Evolutionary conservation across 1,139 yeast species (phyloP).

Genomic region (Lodderomyces metapsilosis): DNA sequence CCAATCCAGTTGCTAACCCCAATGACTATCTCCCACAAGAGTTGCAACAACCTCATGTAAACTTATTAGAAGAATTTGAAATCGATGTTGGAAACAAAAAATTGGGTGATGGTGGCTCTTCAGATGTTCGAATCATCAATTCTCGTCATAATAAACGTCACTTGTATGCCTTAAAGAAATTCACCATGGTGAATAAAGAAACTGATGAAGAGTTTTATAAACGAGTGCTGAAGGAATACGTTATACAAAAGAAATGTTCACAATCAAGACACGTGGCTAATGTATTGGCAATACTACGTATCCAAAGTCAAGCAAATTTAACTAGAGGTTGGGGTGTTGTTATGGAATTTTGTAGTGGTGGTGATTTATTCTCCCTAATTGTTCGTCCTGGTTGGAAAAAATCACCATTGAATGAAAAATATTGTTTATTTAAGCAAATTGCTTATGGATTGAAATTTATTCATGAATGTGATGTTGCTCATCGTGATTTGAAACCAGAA

Average conservation of each 20-base stretch:
- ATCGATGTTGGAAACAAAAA: conserved; percentile 48
- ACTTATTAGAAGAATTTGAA: conserved; percentile 58
- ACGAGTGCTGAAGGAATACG: conserved; percentile 62
- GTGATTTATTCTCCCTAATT: conserved; percentile 48
- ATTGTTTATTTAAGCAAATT: conserved; percentile 62
- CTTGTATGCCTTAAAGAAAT: conserved; percentile 61
- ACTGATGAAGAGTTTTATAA: conserved; percentile 63
- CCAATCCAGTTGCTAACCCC: conserved; percentile 69
- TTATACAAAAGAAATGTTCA: conserved; percentile 54
- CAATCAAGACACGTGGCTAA: conserved; percentile 58
- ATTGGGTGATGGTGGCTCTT: conserved; percentile 73
- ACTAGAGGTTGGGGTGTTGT: conserved; percentile 78
- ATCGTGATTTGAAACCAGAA: conserved; percentile 67
- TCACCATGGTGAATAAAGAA: conserved; percentile 60
- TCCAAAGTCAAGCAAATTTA: conserved; percentile 54
- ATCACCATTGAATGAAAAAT: conserved; percentile 46
- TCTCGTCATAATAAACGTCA: conserved; percentile 40
- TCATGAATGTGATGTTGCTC: conserved; percentile 59
- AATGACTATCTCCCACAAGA: conserved; percentile 60
- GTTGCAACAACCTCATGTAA: conserved; percentile 49
- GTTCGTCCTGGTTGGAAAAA: conserved; percentile 50
- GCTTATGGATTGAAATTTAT: conserved; percentile 51
- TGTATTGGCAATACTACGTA: conserved; percentile 54
- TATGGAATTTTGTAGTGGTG: conserved; percentile 62
- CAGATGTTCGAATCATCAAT: conserved; percentile 57